Percentiles rank a stretch among this genome's conserved stretches.
Conservation (phyloP, 768 basidiomycete genomes). For the Pleurotus salmoneostramineus region DNA sequence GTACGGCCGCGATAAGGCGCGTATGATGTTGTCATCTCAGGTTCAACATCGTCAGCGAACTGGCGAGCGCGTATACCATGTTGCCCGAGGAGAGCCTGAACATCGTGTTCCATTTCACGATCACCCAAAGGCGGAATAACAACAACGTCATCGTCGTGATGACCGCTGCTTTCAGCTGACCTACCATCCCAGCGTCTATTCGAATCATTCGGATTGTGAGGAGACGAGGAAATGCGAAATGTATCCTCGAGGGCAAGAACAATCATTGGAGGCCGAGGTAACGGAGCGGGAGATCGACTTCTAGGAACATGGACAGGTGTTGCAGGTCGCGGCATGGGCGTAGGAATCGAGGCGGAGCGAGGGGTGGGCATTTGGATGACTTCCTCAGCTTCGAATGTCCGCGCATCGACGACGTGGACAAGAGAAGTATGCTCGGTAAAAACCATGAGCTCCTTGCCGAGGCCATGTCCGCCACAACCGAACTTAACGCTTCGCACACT, state of each 20-base stretch:
- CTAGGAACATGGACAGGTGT: constrained; percentile 7
- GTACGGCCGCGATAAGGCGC: neutral
- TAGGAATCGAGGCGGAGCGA: constrained; percentile 3
- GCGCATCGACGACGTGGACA: constrained; percentile 82
- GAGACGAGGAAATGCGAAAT: constrained; percentile 40
- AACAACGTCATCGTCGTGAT: constrained; percentile 42
- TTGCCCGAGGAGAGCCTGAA: constrained; percentile 49
- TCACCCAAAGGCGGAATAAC: constrained; percentile 55
- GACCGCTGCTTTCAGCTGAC: constrained; percentile 21
- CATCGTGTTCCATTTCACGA: constrained; percentile 49
- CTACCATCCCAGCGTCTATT: neutral
- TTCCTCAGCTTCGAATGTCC: constrained; percentile 79
- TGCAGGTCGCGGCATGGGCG: constrained; percentile 1
- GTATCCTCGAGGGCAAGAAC: constrained; percentile 54
- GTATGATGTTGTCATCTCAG: neutral
- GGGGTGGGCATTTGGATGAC: constrained; percentile 50
- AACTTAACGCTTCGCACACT: constrained; percentile 88
- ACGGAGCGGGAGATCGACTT: neutral
- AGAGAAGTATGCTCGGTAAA: constrained; percentile 91
- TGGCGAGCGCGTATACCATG: constrained; percentile 39
- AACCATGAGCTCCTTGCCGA: constrained; percentile 72
- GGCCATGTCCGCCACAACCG: constrained; percentile 49
- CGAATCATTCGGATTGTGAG: neutral
- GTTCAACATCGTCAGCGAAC: constrained; percentile 10
- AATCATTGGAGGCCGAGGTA: constrained; percentile 25